Base-by-base conservation (phyloP, 345 rosid genomes). In the Citrus sp. region DNA sequence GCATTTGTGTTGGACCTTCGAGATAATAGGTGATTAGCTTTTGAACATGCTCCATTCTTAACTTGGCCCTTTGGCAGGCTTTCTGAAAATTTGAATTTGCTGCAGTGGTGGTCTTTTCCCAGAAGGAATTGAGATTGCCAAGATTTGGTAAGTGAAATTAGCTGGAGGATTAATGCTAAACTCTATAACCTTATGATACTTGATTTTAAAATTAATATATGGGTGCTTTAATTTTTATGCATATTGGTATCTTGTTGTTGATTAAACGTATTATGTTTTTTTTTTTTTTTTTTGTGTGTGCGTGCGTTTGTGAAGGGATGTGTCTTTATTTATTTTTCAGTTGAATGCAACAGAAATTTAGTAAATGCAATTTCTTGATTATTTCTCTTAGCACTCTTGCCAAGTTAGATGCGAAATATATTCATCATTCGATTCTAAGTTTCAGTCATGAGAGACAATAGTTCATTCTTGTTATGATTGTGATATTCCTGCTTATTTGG, bases 21-120 rank as follows among this genome's bases (percentile, higher is more conserved):
- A 80, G 98, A 95, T 80, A 95, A 95, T 75, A 92, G 99, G 99
- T 95, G 86, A 90, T 83, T 82, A 75, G 70, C 80, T 80, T 80
- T 80, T 79, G 37, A 38, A 66, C 68, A 73, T 71, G 7, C 70
- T 76, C 78, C 30, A 67, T 80, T 78, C 56, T 67, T 60, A 79
- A 73, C 38, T 82, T 70, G 35, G 54, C 60, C 67, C 67, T 72
- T 73, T 79, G 79, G 71, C 67, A 69, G 51, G 84, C 32, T 83
- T 74, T 86, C 87, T 85, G 84, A 88, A 77, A 37, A 75, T 82
- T 78, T 77, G 58, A 81, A 55, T 85, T 88, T 86, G 80, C 79
- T 89, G 92, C 96, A 95, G 99, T 46, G 98, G 99, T 7, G 99
- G 99, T 74, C 90, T 91, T 67, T 95, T 95, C 76, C 99, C 99